Evolutionary conservation across 192 early-diverging fungal species (phyloP), one percentile per base, ranked within the genome.

Genomic region (Pilobolus umbonatus): DNA sequence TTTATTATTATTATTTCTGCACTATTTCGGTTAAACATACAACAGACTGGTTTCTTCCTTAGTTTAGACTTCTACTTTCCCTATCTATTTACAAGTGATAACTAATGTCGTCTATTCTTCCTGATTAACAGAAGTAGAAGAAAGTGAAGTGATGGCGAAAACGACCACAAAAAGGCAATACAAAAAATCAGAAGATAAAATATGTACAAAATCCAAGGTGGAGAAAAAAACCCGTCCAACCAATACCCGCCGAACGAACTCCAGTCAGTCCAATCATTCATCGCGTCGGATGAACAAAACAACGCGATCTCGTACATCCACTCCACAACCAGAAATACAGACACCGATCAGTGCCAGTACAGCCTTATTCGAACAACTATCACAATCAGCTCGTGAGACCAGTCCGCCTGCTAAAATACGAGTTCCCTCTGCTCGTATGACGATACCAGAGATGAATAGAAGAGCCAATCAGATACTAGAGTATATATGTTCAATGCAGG

Each of bases 401-500:
- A 61, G 67, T 12, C 68, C 70, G 1, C 75, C 79, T 15, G 55
- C 77, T 38, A 78, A 78, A 43, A 56, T 80, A 10, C 75, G 78
- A 50, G 67, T 73, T 32, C 82, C 84, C 2, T 62, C 78, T 46
- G 47, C 78, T 22, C 58, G 69, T 21, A 73, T 83, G 61, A 73
- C 73, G 17, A 34, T 87, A 19, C 63, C 65, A 43, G 85, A 87
- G 49, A 87, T 86, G 85, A 85, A 69, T 60, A 77, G 77, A 58
- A 78, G 85, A n/a, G 76, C 79, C 17, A 86, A 84, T 65, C 82
- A 81, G 30, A 64, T 87, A 29, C 69, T 79, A 28, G 84, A 87
- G 34, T 88, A 83, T 64, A 77, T 85, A 22, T 60, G 67, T 25
- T 69, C 81, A 4, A 50, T 75, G 3, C 78, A 81, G 53, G 57